Base-by-base conservation (phyloP, 495 filamentous ascomycete genomes). In the Aspergillus funiculosus region DNA sequence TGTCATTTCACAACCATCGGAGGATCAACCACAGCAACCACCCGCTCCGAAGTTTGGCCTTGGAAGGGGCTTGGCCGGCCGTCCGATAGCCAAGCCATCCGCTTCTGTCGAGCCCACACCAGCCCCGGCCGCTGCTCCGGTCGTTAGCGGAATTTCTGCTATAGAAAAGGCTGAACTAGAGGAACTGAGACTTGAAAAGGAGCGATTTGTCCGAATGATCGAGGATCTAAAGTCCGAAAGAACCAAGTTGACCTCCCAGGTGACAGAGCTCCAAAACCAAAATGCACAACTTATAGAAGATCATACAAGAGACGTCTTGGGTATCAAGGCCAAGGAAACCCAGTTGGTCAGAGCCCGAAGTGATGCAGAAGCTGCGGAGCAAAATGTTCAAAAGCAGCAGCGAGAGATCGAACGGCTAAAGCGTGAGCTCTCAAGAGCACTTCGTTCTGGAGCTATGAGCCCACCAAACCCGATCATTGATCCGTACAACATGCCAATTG, bases 211-310 rank as follows among this genome's bases (percentile, higher is more conserved):
- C 8, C 79, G 80, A 47, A 75, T 79, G 39, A 73, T 79, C 28
- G 86, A 92, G 32, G 89, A 96, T 13, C 67, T 88, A 39, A 81
- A 85, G 13, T 71, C 81, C 19, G 87, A 94, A 30, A 81, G 85
- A 31, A 74, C 80, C 13, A 86, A 79, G 48, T 71, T 91, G 7
- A 76, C 74, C 30, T 89, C 85, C 0, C 85, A 91, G 50, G 78
- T 96, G 35, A 82, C 85, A 40, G 90, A 96, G 59, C 73, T 96
- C 1, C 88, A 91, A 62, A 89, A 94, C 52, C 85, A 95, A 57
- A 97, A 99, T 54, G 92, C 94, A 11, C 85, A 95, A 52, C 74
- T 97, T 11, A 97, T 97, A 39, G 94, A 99, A 67, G 92, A 97
- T 54, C 91, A 96, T 57, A 99, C 94, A 2, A 73, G 91, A 39